These are phyloP conservation scores for Botrytis tulipae DNA, from an alignment of 2,329 filamentous ascomycete species.

Conservation along the genomic window DNA sequence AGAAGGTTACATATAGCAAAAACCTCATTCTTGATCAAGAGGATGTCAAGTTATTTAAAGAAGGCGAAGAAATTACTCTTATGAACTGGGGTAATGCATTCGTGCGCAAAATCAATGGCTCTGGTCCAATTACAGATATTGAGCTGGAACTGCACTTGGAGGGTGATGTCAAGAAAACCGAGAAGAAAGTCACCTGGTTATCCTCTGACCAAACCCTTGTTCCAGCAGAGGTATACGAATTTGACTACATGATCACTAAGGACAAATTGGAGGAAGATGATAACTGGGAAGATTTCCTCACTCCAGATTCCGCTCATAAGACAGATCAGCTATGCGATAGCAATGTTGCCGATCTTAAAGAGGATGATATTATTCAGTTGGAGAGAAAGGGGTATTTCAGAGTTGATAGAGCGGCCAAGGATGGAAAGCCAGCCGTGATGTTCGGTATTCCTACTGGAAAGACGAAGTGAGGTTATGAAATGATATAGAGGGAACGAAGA, in stretches of 20 bases:
- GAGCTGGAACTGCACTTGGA: conserved; percentile 85
- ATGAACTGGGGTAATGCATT: conserved; percentile 97
- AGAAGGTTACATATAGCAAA: conserved; percentile 78
- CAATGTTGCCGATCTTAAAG: conserved; percentile 75
- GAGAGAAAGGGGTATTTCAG: conserved; percentile 92
- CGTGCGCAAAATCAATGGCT: conserved; percentile 63
- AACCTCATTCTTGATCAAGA: conserved; percentile 81
- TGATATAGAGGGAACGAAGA: not conserved
- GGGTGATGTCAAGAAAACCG: conserved; percentile 91
- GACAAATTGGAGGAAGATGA: conserved; percentile 91
- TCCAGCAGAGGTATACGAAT: conserved; percentile 84
- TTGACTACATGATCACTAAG: conserved; percentile 93
- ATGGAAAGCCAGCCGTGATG: conserved; percentile 60
- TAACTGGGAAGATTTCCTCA: conserved; percentile 79
- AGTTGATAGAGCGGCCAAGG: conserved; percentile 64
- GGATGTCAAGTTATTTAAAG: conserved; percentile 77
- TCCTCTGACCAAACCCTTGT: conserved; percentile 75
- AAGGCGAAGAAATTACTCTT: conserved; percentile 87
- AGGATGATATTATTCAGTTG: conserved; percentile 90
- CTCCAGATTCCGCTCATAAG: conserved; percentile 67
- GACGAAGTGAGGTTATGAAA: conserved; percentile 33
- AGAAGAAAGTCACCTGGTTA: conserved; percentile 97
- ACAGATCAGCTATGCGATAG: conserved; percentile 76
- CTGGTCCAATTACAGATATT: conserved; percentile 62
- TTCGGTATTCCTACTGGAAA: conserved; percentile 72